phyloP scores from a whole-genome alignment of 148 eudicot genomes.

The Persicaria maculosa region DNA sequence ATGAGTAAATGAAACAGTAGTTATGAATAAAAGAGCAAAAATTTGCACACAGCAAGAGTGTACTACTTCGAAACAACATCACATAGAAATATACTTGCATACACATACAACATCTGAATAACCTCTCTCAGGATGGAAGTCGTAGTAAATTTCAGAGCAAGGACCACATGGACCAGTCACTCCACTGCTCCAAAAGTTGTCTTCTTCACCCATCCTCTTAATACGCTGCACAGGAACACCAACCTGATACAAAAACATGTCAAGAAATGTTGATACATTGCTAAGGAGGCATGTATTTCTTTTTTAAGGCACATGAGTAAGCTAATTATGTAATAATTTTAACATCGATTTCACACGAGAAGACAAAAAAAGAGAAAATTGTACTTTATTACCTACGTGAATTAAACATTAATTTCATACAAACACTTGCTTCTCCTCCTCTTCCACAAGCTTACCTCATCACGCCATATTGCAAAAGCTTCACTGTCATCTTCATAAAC shows the following conservation, averaged over 20 bases:
- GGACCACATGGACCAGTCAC: conserved; percentile 98
- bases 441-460: conserved; percentile 46
- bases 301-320: not conserved
- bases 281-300: not conserved
- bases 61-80: not conserved
- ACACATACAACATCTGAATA: conserved; percentile 60
- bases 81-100: not conserved
- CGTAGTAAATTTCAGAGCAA: conserved; percentile 95
- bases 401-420: not conserved
- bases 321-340: not conserved
- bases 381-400: not conserved
- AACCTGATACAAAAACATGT: conserved; percentile 37
- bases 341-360: not conserved
- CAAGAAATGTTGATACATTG: not conserved
- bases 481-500: conserved; percentile 92
- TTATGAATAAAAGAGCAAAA: not conserved
- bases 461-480: conserved; percentile 80
- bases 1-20: not conserved
- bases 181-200: conserved; percentile 99
- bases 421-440: not conserved
- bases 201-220: conserved; percentile 86
- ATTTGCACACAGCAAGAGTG: not conserved
- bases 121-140: conserved; percentile 92
- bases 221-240: conserved; percentile 80
- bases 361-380: not conserved